These are phyloP conservation scores for Colletotrichum sp. DNA, from an alignment of 2,329 filamentous ascomycete species.

Conservation along the genomic window DNA sequence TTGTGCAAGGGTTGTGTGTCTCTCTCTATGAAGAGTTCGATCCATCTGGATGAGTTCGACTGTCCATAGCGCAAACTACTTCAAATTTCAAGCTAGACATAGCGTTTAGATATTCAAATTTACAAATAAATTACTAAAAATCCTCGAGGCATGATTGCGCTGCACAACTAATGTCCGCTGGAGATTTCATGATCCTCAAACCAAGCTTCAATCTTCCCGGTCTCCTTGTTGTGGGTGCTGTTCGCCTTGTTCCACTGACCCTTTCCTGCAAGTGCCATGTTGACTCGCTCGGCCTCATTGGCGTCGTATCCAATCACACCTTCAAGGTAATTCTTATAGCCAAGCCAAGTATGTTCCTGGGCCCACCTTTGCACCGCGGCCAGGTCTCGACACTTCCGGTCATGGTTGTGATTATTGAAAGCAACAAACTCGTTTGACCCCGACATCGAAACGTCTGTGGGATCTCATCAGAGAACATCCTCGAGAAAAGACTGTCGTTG, in stretches of 20 bases:
- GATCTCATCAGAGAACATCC: background rate
- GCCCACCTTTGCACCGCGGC: background rate
- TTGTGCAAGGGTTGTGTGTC: background rate
- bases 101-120: accelerated
- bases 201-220: background rate
- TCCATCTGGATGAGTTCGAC: background rate
- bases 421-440: background rate
- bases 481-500: accelerated
- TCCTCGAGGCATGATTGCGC: background rate
- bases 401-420: background rate
- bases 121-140: accelerated
- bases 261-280: background rate
- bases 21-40: background rate
- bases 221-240: background rate
- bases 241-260: background rate
- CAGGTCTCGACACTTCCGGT: background rate
- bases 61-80: background rate
- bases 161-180: background rate
- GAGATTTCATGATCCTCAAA: background rate
- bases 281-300: background rate
- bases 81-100: background rate
- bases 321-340: background rate
- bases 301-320: background rate
- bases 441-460: background rate
- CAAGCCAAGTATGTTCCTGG: background rate